These are phyloP conservation scores for Uronychia binucleata DNA, from an alignment of 73 alveolate genomes.

Conservation along the genomic window DNA sequence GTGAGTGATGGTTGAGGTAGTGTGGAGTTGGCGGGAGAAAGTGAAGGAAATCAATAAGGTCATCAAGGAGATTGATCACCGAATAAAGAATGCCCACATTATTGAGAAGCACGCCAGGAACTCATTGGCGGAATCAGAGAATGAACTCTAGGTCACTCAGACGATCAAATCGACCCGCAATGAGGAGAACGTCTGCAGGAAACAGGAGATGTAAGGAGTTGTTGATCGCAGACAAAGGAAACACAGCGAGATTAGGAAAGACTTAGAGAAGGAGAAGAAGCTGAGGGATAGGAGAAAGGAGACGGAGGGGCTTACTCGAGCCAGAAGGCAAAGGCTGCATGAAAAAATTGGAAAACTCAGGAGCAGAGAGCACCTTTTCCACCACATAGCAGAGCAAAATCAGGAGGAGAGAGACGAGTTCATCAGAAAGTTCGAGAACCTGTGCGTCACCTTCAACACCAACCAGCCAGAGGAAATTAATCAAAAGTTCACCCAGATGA, in stretches of 20 bases:
- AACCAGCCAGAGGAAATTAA: slow-evolving; percentile 47
- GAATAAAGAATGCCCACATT: slow-evolving; percentile 15
- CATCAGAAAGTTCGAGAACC: slow-evolving; percentile 37
- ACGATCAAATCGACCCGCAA: not conserved
- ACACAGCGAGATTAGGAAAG: slow-evolving; percentile 11
- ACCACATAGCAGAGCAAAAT: slow-evolving; percentile 29
- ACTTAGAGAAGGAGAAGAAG: slow-evolving; percentile 24
- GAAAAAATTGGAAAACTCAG: slow-evolving; percentile 23
- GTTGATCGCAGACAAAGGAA: not conserved
- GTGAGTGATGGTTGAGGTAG: too few relatives aligned
- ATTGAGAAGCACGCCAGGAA: slow-evolving; percentile 28
- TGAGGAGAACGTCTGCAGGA: slow-evolving; percentile 3
- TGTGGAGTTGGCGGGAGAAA: slow-evolving; percentile 31
- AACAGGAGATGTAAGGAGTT: slow-evolving; percentile 13
- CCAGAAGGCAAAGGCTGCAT: slow-evolving; percentile 33
- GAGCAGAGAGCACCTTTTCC: slow-evolving; percentile 21
- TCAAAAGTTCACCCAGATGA: slow-evolving; percentile 18
- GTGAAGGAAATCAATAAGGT: slow-evolving; percentile 45
- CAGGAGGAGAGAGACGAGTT: slow-evolving; percentile 28
- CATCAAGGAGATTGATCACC: slow-evolving; percentile 14
- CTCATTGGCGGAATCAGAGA: slow-evolving; percentile 14
- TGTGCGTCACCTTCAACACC: slow-evolving; percentile 26
- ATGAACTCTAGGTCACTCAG: not conserved
- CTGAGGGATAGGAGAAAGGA: slow-evolving; percentile 12
- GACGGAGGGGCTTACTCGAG: slow-evolving; percentile 22